A percentile compares a stretch with the other conserved stretches of the same genome.
Evolutionary conservation across 1,284 basidiomycete species (phyloP).

Genomic region (Anthracocystis panici-leucophaei): DNA sequence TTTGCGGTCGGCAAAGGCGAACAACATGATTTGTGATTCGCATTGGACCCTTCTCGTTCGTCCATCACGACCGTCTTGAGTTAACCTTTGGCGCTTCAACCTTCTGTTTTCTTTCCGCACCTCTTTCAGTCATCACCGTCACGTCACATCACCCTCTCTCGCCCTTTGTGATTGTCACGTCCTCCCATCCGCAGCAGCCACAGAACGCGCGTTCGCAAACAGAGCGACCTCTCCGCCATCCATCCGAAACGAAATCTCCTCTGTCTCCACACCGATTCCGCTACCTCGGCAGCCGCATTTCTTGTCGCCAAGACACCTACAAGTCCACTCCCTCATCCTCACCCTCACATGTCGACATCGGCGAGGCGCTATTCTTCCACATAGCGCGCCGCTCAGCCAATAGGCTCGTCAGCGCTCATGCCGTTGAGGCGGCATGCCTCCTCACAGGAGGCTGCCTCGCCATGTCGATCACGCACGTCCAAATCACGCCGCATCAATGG

Average conservation of each 20-base stretch:
- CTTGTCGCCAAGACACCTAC: background rate
- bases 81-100: background rate
- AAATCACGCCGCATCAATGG: constrained; percentile 8
- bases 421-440: constrained; percentile 24
- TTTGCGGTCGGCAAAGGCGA: background rate
- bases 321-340: background rate
- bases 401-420: constrained; percentile 17
- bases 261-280: background rate
- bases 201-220: background rate
- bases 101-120: background rate
- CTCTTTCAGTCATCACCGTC: constrained; percentile 7
- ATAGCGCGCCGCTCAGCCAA: constrained; percentile 25
- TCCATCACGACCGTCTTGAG: background rate
- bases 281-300: background rate
- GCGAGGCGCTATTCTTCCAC: constrained; percentile 2
- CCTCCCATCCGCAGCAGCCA: background rate
- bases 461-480: background rate
- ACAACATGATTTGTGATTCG: background rate
- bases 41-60: constrained; percentile 9
- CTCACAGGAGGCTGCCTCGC: constrained; percentile 3
- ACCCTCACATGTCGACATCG: constrained; percentile 19
- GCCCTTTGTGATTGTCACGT: background rate
- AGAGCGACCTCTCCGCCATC: background rate
- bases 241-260: background rate
- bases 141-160: background rate